These are phyloP conservation scores for Exobasidium cylindrosporum DNA, from an alignment of 1,284 basidiomycete genomes.

Conservation along the genomic window DNA sequence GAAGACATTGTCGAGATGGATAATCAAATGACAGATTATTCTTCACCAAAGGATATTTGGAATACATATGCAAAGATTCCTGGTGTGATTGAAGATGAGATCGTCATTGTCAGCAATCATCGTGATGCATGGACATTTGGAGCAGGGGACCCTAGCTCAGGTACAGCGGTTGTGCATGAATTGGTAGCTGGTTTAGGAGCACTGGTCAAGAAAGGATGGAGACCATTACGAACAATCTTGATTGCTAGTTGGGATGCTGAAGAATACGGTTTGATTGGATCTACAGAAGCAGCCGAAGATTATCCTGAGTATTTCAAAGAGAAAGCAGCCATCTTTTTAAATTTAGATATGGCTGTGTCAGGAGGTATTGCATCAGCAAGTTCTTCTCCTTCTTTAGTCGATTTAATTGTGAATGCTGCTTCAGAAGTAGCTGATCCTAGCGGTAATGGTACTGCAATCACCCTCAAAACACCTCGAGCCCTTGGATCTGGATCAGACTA, in stretches of 20 bases:
- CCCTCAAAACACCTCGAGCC: slow-evolving; percentile 23
- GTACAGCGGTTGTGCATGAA: slow-evolving; percentile 81
- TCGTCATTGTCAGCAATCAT: slow-evolving; percentile 71
- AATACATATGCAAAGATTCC: slow-evolving; percentile 87
- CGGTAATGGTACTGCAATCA: slow-evolving; percentile 17
- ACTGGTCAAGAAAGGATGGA: slow-evolving; percentile 75
- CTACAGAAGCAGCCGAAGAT: slow-evolving; percentile 85
- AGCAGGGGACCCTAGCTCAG: slow-evolving; percentile 76
- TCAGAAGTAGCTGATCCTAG: slow-evolving; percentile 24
- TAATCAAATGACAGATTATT: slow-evolving; percentile 17
- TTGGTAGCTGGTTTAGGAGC: slow-evolving; percentile 76
- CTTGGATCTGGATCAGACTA: slow-evolving; percentile 65
- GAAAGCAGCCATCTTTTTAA: slow-evolving; percentile 82
- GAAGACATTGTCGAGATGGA: slow-evolving; percentile 22
- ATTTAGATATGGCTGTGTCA: slow-evolving; percentile 69
- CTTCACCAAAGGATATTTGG: slow-evolving; percentile 57
- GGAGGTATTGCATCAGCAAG: slow-evolving; percentile 66
- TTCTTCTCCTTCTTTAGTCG: slow-evolving; percentile 74
- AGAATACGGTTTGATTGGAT: slow-evolving; percentile 84
- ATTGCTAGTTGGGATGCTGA: slow-evolving; percentile 91
- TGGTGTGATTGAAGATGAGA: slow-evolving; percentile 75
- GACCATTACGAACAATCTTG: slow-evolving; percentile 80
- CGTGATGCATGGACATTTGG: slow-evolving; percentile 58
- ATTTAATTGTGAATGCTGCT: slow-evolving; percentile 69
- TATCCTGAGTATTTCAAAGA: slow-evolving; percentile 74